Evolutionary conservation across 805 yeast genomes (phyloP).

Genomic region (Komagataella populi): DNA sequence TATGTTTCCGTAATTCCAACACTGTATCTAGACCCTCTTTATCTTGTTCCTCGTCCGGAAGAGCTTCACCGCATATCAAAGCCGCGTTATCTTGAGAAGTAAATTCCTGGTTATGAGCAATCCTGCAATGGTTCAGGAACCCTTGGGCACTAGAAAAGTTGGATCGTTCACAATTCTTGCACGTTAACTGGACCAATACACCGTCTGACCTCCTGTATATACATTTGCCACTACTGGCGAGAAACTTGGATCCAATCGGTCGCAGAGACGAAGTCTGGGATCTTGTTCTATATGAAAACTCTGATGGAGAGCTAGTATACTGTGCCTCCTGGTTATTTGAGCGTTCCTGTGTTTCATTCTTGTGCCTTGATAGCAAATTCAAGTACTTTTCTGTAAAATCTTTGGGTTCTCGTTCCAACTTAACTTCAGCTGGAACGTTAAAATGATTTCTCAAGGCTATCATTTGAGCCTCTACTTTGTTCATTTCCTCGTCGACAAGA

Average conservation of each 20-base stretch:
- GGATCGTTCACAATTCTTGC: slow-evolving; percentile 52
- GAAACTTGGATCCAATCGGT: slow-evolving; percentile 26
- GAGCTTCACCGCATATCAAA: slow-evolving; percentile 42
- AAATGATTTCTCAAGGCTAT: slow-evolving; percentile 32
- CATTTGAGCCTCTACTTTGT: slow-evolving; percentile 46
- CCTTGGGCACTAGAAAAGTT: slow-evolving; percentile 76
- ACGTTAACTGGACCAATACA: slow-evolving; percentile 49
- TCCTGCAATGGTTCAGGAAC: slow-evolving; percentile 61
- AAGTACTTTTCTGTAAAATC: slow-evolving; percentile 30
- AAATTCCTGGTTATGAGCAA: slow-evolving; percentile 60
- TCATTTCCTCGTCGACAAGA: slow-evolving; percentile 36
- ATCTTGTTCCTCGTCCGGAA: slow-evolving; percentile 44
- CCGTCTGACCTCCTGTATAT: slow-evolving; percentile 61
- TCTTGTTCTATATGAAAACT: slow-evolving; percentile 27
- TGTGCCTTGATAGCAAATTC: slow-evolving; percentile 10
- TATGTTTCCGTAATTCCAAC: slow-evolving; percentile 18
- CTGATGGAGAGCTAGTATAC: neutral
- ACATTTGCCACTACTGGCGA: slow-evolving; percentile 22
- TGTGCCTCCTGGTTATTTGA: slow-evolving; percentile 10
- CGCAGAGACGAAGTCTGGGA: slow-evolving; percentile 36
- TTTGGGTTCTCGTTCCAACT: slow-evolving; percentile 28
- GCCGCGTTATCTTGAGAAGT: slow-evolving; percentile 69
- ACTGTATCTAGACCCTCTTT: slow-evolving; percentile 30
- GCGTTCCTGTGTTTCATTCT: neutral
- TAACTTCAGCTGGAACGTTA: slow-evolving; percentile 23